Conservation (phyloP, 768 basidiomycete genomes). For the Mycena epipterygia region DNA sequence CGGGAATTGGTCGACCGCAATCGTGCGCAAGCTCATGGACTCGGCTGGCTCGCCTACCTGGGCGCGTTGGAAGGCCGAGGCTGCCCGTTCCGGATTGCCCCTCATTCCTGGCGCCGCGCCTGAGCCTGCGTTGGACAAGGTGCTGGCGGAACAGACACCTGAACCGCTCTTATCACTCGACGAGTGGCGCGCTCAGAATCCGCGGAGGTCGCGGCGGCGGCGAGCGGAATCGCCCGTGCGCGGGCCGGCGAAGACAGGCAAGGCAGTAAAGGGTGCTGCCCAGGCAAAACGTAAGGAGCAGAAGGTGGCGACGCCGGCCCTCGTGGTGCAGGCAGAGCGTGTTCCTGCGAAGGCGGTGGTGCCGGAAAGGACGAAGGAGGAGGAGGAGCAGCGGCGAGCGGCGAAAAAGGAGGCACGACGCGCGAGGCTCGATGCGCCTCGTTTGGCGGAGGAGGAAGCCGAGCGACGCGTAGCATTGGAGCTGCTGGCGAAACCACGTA, state of each 20-base stretch:
- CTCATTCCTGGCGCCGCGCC: conserved; percentile 29
- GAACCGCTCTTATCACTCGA: conserved; percentile 25
- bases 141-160: neutral
- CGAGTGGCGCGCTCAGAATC: conserved; percentile 25
- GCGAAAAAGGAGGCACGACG: conserved; percentile 33
- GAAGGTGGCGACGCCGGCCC: neutral
- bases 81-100: conserved; percentile 17
- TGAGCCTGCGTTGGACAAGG: neutral
- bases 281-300: neutral
- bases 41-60: conserved; percentile 56
- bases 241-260: neutral
- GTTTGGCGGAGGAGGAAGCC: conserved; percentile 32
- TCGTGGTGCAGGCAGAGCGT: neutral
- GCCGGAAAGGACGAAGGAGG: conserved; percentile 4
- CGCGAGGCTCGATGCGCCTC: conserved; percentile 28
- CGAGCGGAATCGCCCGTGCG: neutral
- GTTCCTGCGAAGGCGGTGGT: neutral
- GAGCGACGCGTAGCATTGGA: conserved; percentile 30
- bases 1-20: conserved; percentile 78
- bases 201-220: conserved; percentile 8
- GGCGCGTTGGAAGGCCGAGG: conserved; percentile 35
- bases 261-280: neutral
- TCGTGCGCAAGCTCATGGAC: conserved; percentile 80
- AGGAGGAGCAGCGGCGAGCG: conserved; percentile 19
- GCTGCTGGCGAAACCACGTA: conserved; percentile 29